A percentile compares a stretch with the other conserved stretches of the same genome.
phyloP scores from a whole-genome alignment of 495 filamentous ascomycete genomes.

The Hypoxylon intermedium region DNA sequence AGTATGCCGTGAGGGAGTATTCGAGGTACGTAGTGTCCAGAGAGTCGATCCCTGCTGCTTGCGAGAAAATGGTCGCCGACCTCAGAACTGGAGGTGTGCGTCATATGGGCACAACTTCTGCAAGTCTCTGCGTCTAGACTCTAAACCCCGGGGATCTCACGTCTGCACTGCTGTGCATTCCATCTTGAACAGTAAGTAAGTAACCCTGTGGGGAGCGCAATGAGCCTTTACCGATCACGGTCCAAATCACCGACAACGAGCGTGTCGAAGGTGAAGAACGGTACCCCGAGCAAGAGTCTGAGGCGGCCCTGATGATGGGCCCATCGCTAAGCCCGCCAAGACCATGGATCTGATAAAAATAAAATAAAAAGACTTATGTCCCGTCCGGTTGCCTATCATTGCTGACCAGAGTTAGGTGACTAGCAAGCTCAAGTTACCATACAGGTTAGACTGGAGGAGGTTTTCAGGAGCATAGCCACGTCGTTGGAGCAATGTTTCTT shows the following conservation, averaged over 20 bases:
- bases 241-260: constrained; percentile 8
- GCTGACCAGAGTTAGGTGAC: constrained; percentile 19
- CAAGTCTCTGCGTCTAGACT: constrained; percentile 41
- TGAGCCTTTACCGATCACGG: constrained; percentile 11
- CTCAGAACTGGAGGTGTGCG: constrained; percentile 39
- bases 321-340: constrained; percentile 36
- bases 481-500: constrained; percentile 24
- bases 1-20: constrained; percentile 34
- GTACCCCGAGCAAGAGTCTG: neutral
- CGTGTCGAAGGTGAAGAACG: constrained; percentile 18
- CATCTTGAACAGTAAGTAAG: constrained; percentile 29
- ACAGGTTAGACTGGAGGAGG: constrained; percentile 4
- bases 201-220: constrained; percentile 22
- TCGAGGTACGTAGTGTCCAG: constrained; percentile 33
- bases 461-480: constrained; percentile 16
- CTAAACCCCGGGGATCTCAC: constrained; percentile 29
- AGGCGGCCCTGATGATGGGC: constrained; percentile 20
- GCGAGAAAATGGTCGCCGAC: constrained; percentile 39
- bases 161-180: constrained; percentile 23
- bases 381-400: constrained; percentile 18
- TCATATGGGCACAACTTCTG: constrained; percentile 41
- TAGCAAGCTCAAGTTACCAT: constrained; percentile 4
- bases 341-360: constrained; percentile 25
- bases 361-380: constrained; percentile 20
- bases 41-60: constrained; percentile 42